Conservation (phyloP, 768 basidiomycete genomes). For the Phylloporus scabripes region DNA sequence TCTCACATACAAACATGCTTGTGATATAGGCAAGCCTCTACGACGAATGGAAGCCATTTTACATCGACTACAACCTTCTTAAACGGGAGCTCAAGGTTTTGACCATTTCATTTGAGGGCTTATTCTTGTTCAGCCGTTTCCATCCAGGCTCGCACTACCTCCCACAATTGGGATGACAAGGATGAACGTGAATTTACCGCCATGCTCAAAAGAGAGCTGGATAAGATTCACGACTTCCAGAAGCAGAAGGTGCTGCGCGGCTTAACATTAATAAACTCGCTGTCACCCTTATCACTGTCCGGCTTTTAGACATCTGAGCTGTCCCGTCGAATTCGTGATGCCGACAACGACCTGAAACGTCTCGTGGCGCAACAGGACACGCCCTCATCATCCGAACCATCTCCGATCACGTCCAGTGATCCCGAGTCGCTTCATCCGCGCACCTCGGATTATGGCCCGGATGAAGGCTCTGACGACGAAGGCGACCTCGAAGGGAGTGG, state of each 20-base stretch:
- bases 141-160: slow-evolving; percentile 46
- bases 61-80: slow-evolving; percentile 83
- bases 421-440: slow-evolving; percentile 51
- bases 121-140: neutral
- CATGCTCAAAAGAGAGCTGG: slow-evolving; percentile 79
- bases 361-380: slow-evolving; percentile 59
- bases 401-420: slow-evolving; percentile 34
- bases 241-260: slow-evolving; percentile 61
- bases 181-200: slow-evolving; percentile 81
- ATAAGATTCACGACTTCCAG: slow-evolving; percentile 94
- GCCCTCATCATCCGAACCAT: slow-evolving; percentile 21
- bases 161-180: slow-evolving; percentile 59
- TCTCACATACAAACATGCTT: neutral
- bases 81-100: slow-evolving; percentile 86
- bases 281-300: slow-evolving; percentile 1
- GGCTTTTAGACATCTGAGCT: slow-evolving; percentile 67
- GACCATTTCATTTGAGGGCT: neutral
- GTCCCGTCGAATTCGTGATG: slow-evolving; percentile 70
- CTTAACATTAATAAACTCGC: neutral
- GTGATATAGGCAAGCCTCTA: slow-evolving; percentile 67
- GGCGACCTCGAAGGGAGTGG: slow-evolving; percentile 41
- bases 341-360: slow-evolving; percentile 74
- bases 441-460: slow-evolving; percentile 43
- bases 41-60: slow-evolving; percentile 85
- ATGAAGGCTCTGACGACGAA: slow-evolving; percentile 65